These are phyloP conservation scores for Dioscorea zingiberensis DNA, from an alignment of 106 monocot species.

Conservation along the genomic window DNA sequence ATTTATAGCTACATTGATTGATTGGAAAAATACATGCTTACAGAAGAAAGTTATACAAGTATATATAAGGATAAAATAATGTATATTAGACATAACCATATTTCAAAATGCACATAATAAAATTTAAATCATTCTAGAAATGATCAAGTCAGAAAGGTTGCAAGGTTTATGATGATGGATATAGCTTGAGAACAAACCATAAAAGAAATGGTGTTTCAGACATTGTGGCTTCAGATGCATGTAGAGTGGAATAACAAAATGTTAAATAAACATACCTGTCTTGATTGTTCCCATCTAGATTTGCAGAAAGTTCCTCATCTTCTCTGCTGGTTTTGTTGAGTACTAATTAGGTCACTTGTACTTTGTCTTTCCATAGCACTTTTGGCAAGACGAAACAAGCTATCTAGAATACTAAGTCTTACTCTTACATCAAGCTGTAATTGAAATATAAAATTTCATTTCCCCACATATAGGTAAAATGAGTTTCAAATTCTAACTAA, in stretches of 20 bases:
- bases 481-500: not conserved
- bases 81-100: no score
- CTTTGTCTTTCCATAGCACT: constrained; percentile 64
- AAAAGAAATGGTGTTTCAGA: no score
- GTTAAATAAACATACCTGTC: constrained; percentile 32
- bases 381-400: constrained; percentile 60
- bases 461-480: not conserved
- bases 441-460: constrained; percentile 4
- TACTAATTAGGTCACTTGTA: constrained; percentile 36
- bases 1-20: no score
- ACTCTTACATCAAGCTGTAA: constrained; percentile 65
- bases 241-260: not conserved
- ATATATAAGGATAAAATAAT: no score
- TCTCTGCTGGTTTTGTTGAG: constrained; percentile 34
- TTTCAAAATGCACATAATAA: no score
- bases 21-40: no score
- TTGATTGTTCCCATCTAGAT: constrained; percentile 17
- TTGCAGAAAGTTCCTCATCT: constrained; percentile 32
- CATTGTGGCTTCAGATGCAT: no score
- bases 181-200: no score
- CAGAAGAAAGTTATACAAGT: no score
- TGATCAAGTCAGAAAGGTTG: no score
- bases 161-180: no score
- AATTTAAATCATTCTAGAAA: no score
- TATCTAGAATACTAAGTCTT: constrained; percentile 58